Conservation (phyloP, 1,284 basidiomycete genomes). For the Apiotrichum siamense region DNA sequence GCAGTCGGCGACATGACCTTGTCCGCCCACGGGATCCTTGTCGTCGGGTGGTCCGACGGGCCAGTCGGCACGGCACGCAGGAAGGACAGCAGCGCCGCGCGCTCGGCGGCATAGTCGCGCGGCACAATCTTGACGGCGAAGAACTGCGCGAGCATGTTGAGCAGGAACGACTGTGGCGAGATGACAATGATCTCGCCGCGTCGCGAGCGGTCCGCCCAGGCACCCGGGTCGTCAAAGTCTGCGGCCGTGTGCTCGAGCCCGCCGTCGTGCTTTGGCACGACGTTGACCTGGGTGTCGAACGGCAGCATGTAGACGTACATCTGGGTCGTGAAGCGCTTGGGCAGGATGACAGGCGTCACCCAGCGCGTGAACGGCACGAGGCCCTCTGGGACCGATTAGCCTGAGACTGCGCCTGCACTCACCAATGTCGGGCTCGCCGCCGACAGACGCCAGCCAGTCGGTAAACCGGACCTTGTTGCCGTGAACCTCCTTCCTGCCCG, state of each 20-base stretch:
- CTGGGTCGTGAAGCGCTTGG: slow-evolving; percentile 9
- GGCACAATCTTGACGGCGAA: background rate
- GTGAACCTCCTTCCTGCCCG: slow-evolving; percentile 5
- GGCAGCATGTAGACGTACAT: slow-evolving; percentile 8
- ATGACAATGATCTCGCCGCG: slow-evolving; percentile 11
- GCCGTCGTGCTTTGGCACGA: slow-evolving; percentile 10
- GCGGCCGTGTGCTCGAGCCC: slow-evolving; percentile 16
- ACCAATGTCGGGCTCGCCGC: slow-evolving; percentile 12
- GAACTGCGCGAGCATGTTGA: slow-evolving; percentile 9
- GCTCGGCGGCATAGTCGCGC: slow-evolving; percentile 5
- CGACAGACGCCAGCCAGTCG: slow-evolving; percentile 2
- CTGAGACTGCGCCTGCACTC: background rate
- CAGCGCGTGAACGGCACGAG: slow-evolving; percentile 6
- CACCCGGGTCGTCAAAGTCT: slow-evolving; percentile 1
- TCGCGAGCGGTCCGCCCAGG: slow-evolving; percentile 4
- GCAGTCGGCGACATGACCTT: slow-evolving; percentile 10
- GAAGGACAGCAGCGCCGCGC: slow-evolving; percentile 4
- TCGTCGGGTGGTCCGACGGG: slow-evolving; percentile 2
- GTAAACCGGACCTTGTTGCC: background rate
- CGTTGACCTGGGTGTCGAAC: background rate
- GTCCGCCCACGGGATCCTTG: slow-evolving; percentile 10
- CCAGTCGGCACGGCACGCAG: slow-evolving; percentile 7
- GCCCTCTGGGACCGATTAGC: background rate
- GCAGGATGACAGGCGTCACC: background rate
- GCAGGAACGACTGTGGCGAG: slow-evolving; percentile 15